Conservation (phyloP, 768 basidiomycete species). For the Russula earlei region DNA sequence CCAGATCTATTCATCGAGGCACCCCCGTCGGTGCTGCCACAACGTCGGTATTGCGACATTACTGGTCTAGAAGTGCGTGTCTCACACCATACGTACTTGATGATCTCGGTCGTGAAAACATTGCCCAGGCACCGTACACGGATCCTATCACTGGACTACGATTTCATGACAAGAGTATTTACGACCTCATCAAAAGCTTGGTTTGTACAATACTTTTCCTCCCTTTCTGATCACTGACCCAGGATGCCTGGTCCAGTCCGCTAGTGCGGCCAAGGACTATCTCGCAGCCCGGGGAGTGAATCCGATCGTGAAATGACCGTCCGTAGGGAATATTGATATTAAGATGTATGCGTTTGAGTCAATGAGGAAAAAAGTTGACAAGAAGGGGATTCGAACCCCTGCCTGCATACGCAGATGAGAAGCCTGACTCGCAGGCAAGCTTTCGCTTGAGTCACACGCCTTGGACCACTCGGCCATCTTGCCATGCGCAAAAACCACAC, state of each 20-base stretch:
- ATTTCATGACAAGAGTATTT: constrained; percentile 82
- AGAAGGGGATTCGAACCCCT: constrained; percentile 27
- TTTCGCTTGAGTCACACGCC: constrained; percentile 27
- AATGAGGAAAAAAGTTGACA: constrained; percentile 17
- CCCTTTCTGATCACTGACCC: background rate
- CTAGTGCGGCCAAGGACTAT: constrained; percentile 68
- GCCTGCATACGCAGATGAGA: constrained; percentile 25
- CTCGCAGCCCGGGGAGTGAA: constrained; percentile 44
- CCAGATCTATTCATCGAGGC: constrained; percentile 76
- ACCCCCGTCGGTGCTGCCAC: constrained; percentile 71
- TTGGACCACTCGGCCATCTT: constrained; percentile 27
- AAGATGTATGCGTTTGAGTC: background rate
- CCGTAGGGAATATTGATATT: too few relatives aligned
- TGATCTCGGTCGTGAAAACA: background rate
- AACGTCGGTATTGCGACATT: constrained; percentile 74
- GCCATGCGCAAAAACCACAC: background rate
- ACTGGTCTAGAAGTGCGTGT: constrained; percentile 64
- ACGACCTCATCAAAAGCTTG: constrained; percentile 68
- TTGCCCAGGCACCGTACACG: constrained; percentile 63
- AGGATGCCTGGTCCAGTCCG: constrained; percentile 36
- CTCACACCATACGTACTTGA: background rate
- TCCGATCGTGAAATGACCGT: constrained; percentile 28
- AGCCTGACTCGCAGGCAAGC: constrained; percentile 22
- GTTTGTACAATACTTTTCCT: constrained; percentile 31
- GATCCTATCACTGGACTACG: constrained; percentile 73